Percentiles rank a stretch among this genome's conserved stretches.
Evolutionary conservation across 805 yeast genomes (phyloP).

Genomic region (Sugiyamaella qingdaonensis): DNA sequence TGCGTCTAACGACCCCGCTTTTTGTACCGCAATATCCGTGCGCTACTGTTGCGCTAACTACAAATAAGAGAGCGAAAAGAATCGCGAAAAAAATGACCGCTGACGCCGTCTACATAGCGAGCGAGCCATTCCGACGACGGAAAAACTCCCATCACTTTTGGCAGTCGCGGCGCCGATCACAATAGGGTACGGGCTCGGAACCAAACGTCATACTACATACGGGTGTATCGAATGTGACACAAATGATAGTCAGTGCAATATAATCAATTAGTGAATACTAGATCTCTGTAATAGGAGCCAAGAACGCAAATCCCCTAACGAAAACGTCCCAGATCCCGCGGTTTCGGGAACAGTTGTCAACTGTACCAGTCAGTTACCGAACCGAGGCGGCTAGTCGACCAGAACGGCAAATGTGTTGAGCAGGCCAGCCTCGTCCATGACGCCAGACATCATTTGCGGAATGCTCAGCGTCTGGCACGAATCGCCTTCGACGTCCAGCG

Average conservation of each 20-base stretch:
- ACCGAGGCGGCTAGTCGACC: no score
- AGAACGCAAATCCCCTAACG: no score
- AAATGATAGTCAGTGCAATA: neutral
- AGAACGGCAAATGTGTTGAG: no score
- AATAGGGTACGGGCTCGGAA: slow-evolving; percentile 1
- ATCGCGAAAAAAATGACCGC: neutral
- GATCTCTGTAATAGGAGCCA: neutral
- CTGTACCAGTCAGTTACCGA: no score
- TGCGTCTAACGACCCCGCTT: no score
- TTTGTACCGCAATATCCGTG: no score
- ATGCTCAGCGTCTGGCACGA: neutral
- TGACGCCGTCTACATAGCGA: neutral
- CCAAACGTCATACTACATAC: slow-evolving; percentile 1
- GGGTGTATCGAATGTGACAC: neutral
- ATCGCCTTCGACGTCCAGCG: neutral
- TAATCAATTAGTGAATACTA: neutral
- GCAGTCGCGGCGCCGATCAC: neutral
- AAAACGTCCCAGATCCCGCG: no score
- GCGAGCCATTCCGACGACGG: neutral
- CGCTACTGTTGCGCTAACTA: no score
- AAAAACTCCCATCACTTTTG: neutral
- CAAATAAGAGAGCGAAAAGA: no score
- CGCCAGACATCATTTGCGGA: neutral
- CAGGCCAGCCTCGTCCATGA: no score
- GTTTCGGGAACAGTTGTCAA: no score